A percentile compares a stretch with the other conserved stretches of the same genome.
These are phyloP conservation scores for Lentinula edodes DNA, from an alignment of 768 basidiomycete genomes.

Conservation along the genomic window DNA sequence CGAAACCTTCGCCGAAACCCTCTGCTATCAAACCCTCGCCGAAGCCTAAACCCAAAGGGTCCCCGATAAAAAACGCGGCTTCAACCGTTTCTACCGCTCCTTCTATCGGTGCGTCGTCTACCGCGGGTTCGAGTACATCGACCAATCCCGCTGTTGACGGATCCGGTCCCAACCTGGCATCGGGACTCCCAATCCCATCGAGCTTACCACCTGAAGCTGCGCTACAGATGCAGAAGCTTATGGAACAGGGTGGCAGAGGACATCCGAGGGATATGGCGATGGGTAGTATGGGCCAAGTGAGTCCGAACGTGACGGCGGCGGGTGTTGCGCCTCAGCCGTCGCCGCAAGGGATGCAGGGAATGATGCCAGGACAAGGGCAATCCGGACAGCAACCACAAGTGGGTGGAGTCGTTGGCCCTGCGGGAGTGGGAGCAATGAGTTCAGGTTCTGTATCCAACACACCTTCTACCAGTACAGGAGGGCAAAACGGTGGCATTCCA, in stretches of 20 bases:
- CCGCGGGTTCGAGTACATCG: neutral
- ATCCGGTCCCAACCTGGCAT: neutral
- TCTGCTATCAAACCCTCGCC: neutral
- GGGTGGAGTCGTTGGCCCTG: neutral
- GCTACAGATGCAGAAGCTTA: slow-evolving; percentile 6
- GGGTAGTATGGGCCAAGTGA: neutral
- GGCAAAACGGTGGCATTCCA: neutral
- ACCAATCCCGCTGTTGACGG: neutral
- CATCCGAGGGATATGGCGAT: slow-evolving; percentile 3
- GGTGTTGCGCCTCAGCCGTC: neutral
- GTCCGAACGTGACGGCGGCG: neutral
- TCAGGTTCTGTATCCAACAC: neutral
- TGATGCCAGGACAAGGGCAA: neutral
- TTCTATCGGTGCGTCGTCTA: neutral
- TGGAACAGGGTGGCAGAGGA: neutral
- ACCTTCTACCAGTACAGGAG: neutral
- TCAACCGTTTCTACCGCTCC: neutral
- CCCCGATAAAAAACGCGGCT: neutral
- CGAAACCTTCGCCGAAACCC: neutral
- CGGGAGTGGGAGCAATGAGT: neutral
- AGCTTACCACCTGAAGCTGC: slow-evolving; percentile 4
- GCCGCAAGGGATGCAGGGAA: neutral
- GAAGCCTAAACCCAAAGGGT: neutral
- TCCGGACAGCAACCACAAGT: neutral
- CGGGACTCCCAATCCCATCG: neutral